Conservation (phyloP, 805 yeast genomes). For the Torulaspora quercuum region DNA sequence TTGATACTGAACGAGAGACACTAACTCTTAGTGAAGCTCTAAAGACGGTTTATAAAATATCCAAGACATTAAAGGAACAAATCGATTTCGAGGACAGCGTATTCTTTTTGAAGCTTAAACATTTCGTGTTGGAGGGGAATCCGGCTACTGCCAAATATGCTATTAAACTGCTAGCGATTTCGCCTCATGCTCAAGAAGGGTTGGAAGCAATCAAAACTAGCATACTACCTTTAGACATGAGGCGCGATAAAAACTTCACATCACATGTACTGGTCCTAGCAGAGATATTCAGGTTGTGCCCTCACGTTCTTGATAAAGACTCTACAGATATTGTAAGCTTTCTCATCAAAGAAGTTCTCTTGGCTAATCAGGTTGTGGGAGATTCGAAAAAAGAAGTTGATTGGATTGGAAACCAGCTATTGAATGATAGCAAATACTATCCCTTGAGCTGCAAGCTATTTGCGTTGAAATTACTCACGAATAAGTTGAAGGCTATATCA, state of each 20-base stretch:
- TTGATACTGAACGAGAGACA: conserved; percentile 18
- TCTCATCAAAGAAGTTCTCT: conserved; percentile 58
- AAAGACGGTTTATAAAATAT: conserved; percentile 58
- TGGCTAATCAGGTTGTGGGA: conserved; percentile 46
- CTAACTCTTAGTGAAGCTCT: conserved; percentile 42
- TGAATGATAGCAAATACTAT: conserved; percentile 39
- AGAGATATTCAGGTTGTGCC: conserved; percentile 51
- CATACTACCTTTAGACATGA: conserved; percentile 50
- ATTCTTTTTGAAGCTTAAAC: conserved; percentile 45
- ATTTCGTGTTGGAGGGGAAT: conserved; percentile 49
- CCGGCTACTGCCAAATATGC: conserved; percentile 65
- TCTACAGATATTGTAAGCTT: conserved; percentile 57
- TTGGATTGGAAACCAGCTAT: conserved; percentile 48
- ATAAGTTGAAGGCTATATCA: conserved; percentile 47
- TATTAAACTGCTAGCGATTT: conserved; percentile 52
- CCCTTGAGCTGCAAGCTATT: conserved; percentile 48
- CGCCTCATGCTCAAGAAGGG: conserved; percentile 42
- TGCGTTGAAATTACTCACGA: conserved; percentile 55
- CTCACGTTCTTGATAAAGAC: conserved; percentile 47
- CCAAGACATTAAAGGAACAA: conserved; percentile 47
- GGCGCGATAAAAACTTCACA: conserved; percentile 39
- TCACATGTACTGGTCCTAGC: conserved; percentile 59
- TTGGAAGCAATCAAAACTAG: conserved; percentile 40
- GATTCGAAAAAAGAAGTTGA: conserved; percentile 30
- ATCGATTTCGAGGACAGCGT: conserved; percentile 42